Conservation (phyloP, 2,329 filamentous ascomycete species). For the Chaetoscypha palmicola region DNA sequence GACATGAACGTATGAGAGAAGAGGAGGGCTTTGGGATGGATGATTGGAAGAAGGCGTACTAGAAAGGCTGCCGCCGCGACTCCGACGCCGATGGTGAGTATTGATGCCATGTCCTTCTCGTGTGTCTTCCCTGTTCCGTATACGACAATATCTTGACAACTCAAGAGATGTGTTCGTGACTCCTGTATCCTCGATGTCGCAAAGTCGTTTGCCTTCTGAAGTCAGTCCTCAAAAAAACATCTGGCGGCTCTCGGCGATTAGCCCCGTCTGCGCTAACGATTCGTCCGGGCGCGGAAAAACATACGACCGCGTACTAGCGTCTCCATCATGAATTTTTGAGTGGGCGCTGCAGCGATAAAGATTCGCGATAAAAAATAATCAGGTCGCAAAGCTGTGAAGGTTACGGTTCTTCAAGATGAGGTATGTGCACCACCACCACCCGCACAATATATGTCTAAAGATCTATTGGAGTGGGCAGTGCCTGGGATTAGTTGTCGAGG, state of each 20-base stretch:
- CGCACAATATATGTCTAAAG: too few species aligned
- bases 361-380: background rate
- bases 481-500: background rate
- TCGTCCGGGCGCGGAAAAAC: too few species aligned
- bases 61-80: slow-evolving; percentile 60
- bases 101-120: slow-evolving; percentile 46
- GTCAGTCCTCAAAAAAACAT: too few species aligned
- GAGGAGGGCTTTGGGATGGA: slow-evolving; percentile 1
- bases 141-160: too few species aligned
- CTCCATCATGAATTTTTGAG: slow-evolving; percentile 4
- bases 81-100: slow-evolving; percentile 51
- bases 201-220: too few species aligned
- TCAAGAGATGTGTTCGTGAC: too few species aligned
- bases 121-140: too few species aligned
- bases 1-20: too few species aligned
- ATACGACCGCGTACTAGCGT: background rate
- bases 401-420: slow-evolving; percentile 17
- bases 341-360: background rate
- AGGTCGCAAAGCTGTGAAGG: background rate
- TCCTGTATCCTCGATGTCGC: too few species aligned
- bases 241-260: too few species aligned
- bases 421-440: slow-evolving; percentile 3
- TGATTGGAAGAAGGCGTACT: slow-evolving; percentile 35
- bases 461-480: too few species aligned
- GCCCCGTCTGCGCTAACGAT: too few species aligned